phyloP scores from a whole-genome alignment of 192 early-diverging fungal species.

The Entomortierella lignicola region DNA sequence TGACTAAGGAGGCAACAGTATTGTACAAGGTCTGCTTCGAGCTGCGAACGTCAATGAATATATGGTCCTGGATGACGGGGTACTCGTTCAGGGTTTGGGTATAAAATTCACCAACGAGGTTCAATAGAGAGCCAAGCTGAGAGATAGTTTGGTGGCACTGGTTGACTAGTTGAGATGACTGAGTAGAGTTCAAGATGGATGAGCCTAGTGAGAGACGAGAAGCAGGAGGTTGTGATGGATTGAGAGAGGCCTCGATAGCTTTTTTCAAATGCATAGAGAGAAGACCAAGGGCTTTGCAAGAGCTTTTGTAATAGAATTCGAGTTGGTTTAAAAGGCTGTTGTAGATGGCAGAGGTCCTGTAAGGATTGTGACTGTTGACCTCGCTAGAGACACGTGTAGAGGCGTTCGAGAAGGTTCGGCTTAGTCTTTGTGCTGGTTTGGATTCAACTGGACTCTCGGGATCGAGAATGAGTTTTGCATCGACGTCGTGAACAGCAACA shows the following conservation, averaged over 20 bases:
- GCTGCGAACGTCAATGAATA: conserved; percentile 66
- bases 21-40: conserved; percentile 74
- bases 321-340: conserved; percentile 33
- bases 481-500: conserved; percentile 52
- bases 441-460: conserved; percentile 25
- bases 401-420: conserved; percentile 24
- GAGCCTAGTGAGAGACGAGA: conserved; percentile 30
- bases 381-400: conserved; percentile 16
- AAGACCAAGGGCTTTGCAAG: conserved; percentile 33
- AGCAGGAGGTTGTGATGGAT: background rate
- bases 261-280: conserved; percentile 39
- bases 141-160: conserved; percentile 50
- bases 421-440: conserved; percentile 15
- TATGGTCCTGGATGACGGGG: conserved; percentile 42
- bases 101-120: conserved; percentile 53
- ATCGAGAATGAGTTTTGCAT: conserved; percentile 56
- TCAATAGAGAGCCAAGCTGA: conserved; percentile 39
- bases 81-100: conserved; percentile 45
- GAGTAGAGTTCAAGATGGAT: conserved; percentile 40
- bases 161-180: conserved; percentile 49
- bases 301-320: conserved; percentile 51
- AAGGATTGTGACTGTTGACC: background rate
- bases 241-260: conserved; percentile 23
- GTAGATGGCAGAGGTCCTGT: conserved; percentile 1
- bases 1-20: conserved; percentile 70